Evolutionary conservation across 345 rosid genomes (phyloP).

Genomic region (Hypericum perforatum): DNA sequence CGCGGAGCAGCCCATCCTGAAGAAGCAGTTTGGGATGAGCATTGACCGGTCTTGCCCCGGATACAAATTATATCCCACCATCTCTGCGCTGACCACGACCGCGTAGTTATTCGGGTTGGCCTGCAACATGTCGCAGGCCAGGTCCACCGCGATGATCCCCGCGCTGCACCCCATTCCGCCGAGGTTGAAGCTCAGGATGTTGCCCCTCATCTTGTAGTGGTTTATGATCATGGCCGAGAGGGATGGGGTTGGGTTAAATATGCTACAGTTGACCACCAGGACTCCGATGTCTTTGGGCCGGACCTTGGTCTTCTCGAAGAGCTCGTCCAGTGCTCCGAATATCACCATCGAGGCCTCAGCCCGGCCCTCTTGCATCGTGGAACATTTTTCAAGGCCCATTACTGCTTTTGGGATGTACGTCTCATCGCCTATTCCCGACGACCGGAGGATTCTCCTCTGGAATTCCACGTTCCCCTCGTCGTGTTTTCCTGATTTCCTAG

Average conservation of each 20-base stretch:
- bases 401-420: constrained; percentile 67
- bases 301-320: constrained; percentile 65
- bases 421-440: constrained; percentile 83
- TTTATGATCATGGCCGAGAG: constrained; percentile 88
- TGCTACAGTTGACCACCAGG: constrained; percentile 87
- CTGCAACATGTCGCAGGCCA: constrained; percentile 88
- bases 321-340: constrained; percentile 83
- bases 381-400: constrained; percentile 36
- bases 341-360: constrained; percentile 69
- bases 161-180: constrained; percentile 99
- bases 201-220: constrained; percentile 93
- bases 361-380: constrained; percentile 87
- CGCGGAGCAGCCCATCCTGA: constrained; percentile 88
- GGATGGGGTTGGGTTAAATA: constrained; percentile 90
- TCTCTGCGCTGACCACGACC: constrained; percentile 81
- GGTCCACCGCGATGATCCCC: constrained; percentile 67
- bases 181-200: constrained; percentile 78
- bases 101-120: constrained; percentile 76
- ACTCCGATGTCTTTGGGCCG: constrained; percentile 83
- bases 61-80: constrained; percentile 95
- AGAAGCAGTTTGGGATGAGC: constrained; percentile 83
- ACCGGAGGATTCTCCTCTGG: constrained; percentile 50
- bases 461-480: constrained; percentile 53
- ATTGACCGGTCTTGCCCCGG: constrained; percentile 62
- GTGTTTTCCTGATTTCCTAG: constrained; percentile 52